Conservation (phyloP, 306 rosid species). For the Gynostemma pentaphyllum region DNA sequence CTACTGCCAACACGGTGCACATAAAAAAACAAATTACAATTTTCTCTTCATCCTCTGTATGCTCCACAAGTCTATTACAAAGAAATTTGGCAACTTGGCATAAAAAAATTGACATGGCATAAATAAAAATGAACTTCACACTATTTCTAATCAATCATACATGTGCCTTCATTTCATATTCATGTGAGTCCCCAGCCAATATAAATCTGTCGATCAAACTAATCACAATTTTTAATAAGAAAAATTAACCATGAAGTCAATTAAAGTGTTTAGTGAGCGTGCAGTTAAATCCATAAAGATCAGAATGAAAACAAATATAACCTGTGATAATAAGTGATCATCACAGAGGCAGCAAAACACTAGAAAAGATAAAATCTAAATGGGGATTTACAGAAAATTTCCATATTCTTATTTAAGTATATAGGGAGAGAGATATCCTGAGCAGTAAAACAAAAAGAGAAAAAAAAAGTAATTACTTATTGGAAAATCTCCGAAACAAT, state of each 20-base stretch:
- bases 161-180: neutral
- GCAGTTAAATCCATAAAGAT: neutral
- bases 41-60: too few species aligned
- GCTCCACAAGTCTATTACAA: too few species aligned
- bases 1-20: too few species aligned
- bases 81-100: too few species aligned
- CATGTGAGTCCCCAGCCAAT: neutral
- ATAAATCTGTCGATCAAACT: too few species aligned
- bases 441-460: neutral
- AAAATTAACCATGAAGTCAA: neutral
- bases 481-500: neutral
- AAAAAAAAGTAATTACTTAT: neutral
- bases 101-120: too few species aligned
- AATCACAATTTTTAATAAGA: neutral
- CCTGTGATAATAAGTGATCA: neutral
- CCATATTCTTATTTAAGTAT: neutral
- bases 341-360: neutral
- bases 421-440: neutral
- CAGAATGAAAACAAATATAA: neutral
- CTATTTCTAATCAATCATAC: neutral
- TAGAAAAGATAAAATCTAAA: neutral
- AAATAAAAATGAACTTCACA: too few species aligned
- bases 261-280: neutral
- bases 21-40: too few species aligned
- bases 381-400: neutral